Percentiles rank a stretch among this genome's conserved stretches.
Conservation (phyloP, 306 rosid species). For the Spatholobus suberectus region DNA sequence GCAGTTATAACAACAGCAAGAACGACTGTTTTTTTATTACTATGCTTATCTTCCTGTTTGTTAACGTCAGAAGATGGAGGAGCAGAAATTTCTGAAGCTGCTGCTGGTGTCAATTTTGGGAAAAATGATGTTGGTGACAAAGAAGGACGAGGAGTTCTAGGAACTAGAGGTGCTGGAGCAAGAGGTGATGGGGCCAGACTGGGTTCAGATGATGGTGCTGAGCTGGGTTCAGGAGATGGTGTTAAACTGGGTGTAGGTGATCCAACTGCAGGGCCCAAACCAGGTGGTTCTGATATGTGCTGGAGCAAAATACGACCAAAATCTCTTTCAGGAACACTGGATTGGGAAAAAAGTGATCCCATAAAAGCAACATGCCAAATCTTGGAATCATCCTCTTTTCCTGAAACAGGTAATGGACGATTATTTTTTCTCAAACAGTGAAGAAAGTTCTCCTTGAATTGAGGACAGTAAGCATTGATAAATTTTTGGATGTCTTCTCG, state of each 20-base stretch:
- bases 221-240: constrained; percentile 40
- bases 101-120: constrained; percentile 42
- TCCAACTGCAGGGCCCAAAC: constrained; percentile 44
- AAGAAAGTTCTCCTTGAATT: constrained; percentile 59
- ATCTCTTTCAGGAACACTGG: constrained; percentile 55
- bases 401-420: constrained; percentile 49
- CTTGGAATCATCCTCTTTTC: constrained; percentile 64
- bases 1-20: constrained; percentile 77
- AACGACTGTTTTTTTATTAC: constrained; percentile 50
- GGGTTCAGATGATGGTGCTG: constrained; percentile 32
- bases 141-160: constrained; percentile 23
- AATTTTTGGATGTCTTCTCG: constrained; percentile 55
- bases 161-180: constrained; percentile 23
- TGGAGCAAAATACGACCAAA: constrained; percentile 54
- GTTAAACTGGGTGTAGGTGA: constrained; percentile 41
- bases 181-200: constrained; percentile 29
- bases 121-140: constrained; percentile 25
- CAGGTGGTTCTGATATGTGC: constrained; percentile 49
- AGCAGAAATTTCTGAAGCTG: constrained; percentile 27
- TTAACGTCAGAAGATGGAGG: constrained; percentile 44
- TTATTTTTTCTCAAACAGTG: constrained; percentile 66
- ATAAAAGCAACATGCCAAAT: constrained; percentile 50
- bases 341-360: constrained; percentile 47
- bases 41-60: constrained; percentile 29
- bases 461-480: constrained; percentile 57